These are phyloP conservation scores for Domatiomyces globalis DNA, from an alignment of 2,329 filamentous ascomycete species.

Conservation along the genomic window DNA sequence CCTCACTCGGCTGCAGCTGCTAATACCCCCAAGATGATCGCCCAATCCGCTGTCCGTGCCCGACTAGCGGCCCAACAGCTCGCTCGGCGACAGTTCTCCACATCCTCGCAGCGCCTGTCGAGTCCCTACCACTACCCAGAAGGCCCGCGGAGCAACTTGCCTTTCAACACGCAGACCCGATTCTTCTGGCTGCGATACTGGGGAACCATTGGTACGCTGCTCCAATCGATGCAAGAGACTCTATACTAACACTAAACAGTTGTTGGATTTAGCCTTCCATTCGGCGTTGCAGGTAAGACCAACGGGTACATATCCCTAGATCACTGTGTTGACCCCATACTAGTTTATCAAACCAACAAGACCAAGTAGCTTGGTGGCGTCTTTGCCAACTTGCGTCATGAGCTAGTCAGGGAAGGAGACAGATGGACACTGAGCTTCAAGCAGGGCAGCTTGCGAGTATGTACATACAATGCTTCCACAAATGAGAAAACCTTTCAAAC, in stretches of 20 bases:
- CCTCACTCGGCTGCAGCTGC: neutral
- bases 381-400: neutral
- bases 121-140: constrained; percentile 98
- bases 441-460: neutral
- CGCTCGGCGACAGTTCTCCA: constrained; percentile 86
- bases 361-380: constrained; percentile 25
- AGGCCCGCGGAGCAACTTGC: constrained; percentile 84
- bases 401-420: neutral
- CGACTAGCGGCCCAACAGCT: constrained; percentile 49
- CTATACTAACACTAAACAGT: constrained; percentile 25
- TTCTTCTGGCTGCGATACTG: constrained; percentile 76
- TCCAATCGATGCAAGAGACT: neutral
- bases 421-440: neutral
- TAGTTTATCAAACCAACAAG: constrained; percentile 57
- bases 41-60: constrained; percentile 51
- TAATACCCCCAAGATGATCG: constrained; percentile 54
- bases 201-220: constrained; percentile 53
- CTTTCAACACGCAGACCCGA: constrained; percentile 88
- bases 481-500: neutral
- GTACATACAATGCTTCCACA: neutral
- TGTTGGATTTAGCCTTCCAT: constrained; percentile 45
- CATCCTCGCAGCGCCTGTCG: constrained; percentile 55
- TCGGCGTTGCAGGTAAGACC: constrained; percentile 47
- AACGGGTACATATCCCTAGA: neutral
- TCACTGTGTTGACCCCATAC: constrained; percentile 7